A percentile compares a stretch with the other conserved stretches of the same genome.
phyloP scores from a whole-genome alignment of 1,139 yeast genomes.

The Kluyveromyces sp. region DNA sequence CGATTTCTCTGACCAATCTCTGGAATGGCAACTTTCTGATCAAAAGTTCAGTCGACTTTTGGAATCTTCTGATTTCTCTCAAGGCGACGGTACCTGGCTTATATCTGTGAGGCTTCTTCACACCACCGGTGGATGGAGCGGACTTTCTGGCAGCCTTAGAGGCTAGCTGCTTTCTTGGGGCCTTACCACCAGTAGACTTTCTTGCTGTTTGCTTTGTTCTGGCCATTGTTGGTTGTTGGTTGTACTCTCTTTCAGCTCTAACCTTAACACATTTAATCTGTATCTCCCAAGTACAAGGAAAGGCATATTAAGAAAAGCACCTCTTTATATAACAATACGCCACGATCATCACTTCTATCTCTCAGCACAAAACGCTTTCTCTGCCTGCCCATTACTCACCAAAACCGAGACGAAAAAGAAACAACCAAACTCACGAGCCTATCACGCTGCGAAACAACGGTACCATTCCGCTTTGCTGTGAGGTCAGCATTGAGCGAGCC shows the following conservation, averaged over 20 bases:
- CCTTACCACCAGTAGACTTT: slow-evolving; percentile 99
- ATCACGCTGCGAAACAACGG: neutral
- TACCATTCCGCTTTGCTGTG: neutral
- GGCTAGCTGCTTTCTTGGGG: slow-evolving; percentile 98
- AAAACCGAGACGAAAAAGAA: neutral
- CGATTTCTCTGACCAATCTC: slow-evolving; percentile 96
- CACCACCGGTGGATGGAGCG: slow-evolving; percentile 97
- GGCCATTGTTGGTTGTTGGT: slow-evolving; percentile 55
- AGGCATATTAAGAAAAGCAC: neutral
- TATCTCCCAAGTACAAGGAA: too few relatives aligned
- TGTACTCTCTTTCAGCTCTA: too few relatives aligned
- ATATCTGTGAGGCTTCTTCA: slow-evolving; percentile 99
- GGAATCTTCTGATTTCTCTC: slow-evolving; percentile 99
- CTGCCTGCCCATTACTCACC: neutral
- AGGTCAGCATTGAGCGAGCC: too few relatives aligned
- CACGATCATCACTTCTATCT: neutral
- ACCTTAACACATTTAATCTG: too few relatives aligned
- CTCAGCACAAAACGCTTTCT: neutral
- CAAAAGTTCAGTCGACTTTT: slow-evolving; percentile 92
- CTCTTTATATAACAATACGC: neutral
- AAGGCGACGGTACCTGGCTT: slow-evolving; percentile 99
- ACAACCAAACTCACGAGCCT: neutral
- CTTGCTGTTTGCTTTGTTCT: slow-evolving; percentile 99
- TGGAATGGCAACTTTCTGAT: slow-evolving; percentile 98
- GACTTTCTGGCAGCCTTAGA: slow-evolving; percentile 99